Evolutionary conservation across 805 yeast genomes (phyloP), one percentile per base, ranked within the genome.

Genomic region (Candida insectalens): DNA sequence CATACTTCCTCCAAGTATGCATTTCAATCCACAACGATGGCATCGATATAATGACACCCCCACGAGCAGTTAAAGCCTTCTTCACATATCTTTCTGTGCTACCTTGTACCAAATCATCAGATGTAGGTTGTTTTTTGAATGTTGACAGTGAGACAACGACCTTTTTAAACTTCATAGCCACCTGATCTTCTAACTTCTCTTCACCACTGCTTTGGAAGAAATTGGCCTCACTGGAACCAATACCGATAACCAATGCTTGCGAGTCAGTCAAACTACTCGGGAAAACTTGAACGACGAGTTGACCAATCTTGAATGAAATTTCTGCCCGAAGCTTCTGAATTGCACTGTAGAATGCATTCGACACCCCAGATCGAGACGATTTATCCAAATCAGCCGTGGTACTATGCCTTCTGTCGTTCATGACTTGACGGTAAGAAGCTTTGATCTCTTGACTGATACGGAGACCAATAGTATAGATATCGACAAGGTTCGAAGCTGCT

Each of bases 181-280:
- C 53, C 27, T 69, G 69, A 28, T 83, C 74, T 33, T 74, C 68
- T 4, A 75, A 47, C 5, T 61, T 51, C 4, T 62, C 55, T 13
- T 63, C 60, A 12, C 12, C 7, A 29, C 63, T 69, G 32, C 62
- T 60, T 43, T 73, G 75, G 7, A 68, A 58, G 46, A 71, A 73
- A n/a, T 51, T 52, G 7, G 73, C 81, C n/a, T 53, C 56, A 3
- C 77, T 55, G 27, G 70, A 66, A 27, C 74, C 79, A 21, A 80
- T 57, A 33, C 65, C 67, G 3, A 80, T 55, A 3, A 76, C 77
- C 42, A 89, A 59, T 0, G 83, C 95, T 43, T 80, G 84, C 2
- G 78, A 56, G 47, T 92, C 96, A 29, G 73, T 63, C 38, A 89
- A 67, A 6, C 92, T 74, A 26, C 85, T 79, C 1, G 98, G 97